These are phyloP conservation scores for Porpolomopsis calyptriformis DNA, from an alignment of 768 basidiomycete species.

Conservation along the genomic window DNA sequence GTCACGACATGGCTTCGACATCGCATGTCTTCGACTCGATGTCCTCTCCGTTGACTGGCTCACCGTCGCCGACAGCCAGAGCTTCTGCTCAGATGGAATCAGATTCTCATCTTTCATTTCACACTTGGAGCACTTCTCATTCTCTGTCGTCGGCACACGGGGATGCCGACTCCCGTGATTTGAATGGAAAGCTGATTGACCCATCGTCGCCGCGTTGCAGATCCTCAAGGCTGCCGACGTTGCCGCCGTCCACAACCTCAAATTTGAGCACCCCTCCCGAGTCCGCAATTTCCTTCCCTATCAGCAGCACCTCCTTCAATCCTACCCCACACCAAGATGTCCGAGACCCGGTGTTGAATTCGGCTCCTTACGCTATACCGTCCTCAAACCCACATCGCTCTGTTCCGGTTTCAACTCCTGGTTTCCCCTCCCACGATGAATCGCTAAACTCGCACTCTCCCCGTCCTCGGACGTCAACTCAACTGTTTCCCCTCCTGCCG, in stretches of 20 bases:
- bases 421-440: slow-evolving; percentile 42
- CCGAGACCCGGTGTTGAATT: slow-evolving; percentile 32
- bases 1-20: background rate
- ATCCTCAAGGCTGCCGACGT: slow-evolving; percentile 39
- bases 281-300: slow-evolving; percentile 43
- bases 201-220: slow-evolving; percentile 40
- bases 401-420: slow-evolving; percentile 43
- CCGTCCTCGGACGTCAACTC: slow-evolving; percentile 60
- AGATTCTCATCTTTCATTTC: slow-evolving; percentile 1
- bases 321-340: slow-evolving; percentile 40
- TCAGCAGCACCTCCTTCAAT: slow-evolving; percentile 21
- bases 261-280: slow-evolving; percentile 20
- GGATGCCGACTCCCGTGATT: slow-evolving; percentile 8
- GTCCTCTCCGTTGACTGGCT: background rate
- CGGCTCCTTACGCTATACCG: slow-evolving; percentile 28
- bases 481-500: slow-evolving; percentile 52
- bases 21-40: slow-evolving; percentile 2
- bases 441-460: slow-evolving; percentile 33
- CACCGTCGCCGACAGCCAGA: background rate
- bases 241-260: slow-evolving; percentile 32
- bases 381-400: slow-evolving; percentile 31
- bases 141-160: background rate
- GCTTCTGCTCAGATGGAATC: background rate
- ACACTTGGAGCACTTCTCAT: background rate
- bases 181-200: slow-evolving; percentile 40